phyloP scores from a whole-genome alignment of 306 rosid species.

The Cucurbita pepo region DNA sequence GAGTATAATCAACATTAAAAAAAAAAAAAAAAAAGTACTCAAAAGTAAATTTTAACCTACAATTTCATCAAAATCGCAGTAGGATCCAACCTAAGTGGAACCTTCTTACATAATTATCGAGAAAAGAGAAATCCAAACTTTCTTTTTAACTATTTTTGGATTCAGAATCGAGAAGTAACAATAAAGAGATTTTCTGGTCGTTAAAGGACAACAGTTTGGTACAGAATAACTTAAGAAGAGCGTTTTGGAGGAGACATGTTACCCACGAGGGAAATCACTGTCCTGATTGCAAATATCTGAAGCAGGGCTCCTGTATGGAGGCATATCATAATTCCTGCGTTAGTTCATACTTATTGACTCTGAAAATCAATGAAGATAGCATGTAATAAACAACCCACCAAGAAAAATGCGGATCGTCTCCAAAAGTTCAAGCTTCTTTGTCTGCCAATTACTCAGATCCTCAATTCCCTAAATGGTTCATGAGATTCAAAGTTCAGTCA shows the following conservation, averaged over 20 bases:
- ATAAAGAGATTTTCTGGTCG: neutral
- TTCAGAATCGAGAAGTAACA: neutral
- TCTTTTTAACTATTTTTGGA: neutral
- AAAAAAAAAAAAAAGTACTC: neutral
- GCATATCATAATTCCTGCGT: neutral
- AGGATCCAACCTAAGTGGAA: neutral
- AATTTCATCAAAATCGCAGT: neutral
- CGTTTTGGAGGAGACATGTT: constrained; percentile 81
- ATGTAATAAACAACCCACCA: constrained; percentile 10
- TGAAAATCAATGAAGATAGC: neutral
- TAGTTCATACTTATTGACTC: neutral
- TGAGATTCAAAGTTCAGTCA: neutral
- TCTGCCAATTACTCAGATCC: constrained; percentile 16
- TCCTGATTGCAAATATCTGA: constrained; percentile 14
- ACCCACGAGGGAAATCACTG: constrained; percentile 23
- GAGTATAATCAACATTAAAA: no score
- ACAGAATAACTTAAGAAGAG: constrained; percentile 17
- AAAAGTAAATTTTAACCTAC: neutral
- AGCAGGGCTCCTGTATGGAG: constrained; percentile 27
- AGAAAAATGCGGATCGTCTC: constrained; percentile 8
- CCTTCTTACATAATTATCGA: neutral
- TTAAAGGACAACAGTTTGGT: neutral
- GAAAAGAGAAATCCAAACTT: neutral
- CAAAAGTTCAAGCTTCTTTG: constrained; percentile 15
- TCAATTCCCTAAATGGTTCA: constrained; percentile 16